A percentile compares a stretch with the other conserved stretches of the same genome.
Conservation (phyloP, 2,329 filamentous ascomycete genomes). For the Zymoseptoria passerinii region DNA sequence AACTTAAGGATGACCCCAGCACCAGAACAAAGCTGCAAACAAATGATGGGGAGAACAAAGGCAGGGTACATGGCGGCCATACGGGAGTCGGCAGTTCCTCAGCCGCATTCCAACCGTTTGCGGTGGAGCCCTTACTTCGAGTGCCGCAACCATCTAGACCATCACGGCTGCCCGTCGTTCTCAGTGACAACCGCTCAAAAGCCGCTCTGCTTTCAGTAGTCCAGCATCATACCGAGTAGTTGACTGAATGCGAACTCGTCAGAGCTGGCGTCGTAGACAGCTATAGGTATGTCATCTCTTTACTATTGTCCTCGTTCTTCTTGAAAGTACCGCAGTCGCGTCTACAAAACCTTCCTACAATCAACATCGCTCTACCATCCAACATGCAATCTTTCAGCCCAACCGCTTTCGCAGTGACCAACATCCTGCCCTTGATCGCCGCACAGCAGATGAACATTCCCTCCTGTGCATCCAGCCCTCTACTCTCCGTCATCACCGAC, state of each 20-base stretch:
- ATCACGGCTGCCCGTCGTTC: not conserved
- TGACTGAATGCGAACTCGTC: not conserved
- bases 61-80: not conserved
- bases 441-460: slow-evolving; percentile 5
- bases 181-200: not conserved
- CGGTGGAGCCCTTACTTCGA: not conserved
- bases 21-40: not conserved
- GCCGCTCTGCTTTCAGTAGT: not conserved
- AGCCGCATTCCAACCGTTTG: not conserved
- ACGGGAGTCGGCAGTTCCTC: not conserved
- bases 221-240: not conserved
- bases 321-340: not conserved
- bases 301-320: not conserved
- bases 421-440: not conserved
- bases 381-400: not conserved
- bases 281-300: not conserved
- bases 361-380: not conserved
- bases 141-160: not conserved
- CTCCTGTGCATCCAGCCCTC: slow-evolving; percentile 11
- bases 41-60: not conserved
- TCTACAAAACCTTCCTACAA: not conserved
- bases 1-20: not conserved
- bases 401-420: not conserved
- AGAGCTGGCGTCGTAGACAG: not conserved
- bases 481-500: slow-evolving; percentile 7